phyloP scores from a whole-genome alignment of 306 rosid species.

The Lithocarpus polystachyus region DNA sequence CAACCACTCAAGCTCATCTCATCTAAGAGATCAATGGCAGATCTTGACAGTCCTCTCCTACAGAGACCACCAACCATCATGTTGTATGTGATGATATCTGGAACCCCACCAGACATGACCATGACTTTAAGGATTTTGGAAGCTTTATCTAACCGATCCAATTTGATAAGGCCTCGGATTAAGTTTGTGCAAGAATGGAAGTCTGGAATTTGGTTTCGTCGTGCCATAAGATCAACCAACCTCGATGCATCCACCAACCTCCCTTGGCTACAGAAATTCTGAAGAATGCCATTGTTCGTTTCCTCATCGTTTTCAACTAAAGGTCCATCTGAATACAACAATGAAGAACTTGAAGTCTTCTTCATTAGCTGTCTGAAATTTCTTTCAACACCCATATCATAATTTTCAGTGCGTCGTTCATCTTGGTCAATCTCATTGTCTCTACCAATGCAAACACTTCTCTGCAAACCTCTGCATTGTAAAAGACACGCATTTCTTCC shows the following conservation, averaged over 20 bases:
- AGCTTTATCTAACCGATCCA: constrained; percentile 47
- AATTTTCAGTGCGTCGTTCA: constrained; percentile 30
- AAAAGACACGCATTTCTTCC: constrained; percentile 17
- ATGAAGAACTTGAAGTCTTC: constrained; percentile 31
- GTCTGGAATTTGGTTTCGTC: constrained; percentile 69
- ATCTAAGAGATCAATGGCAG: constrained; percentile 62
- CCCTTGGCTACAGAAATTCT: constrained; percentile 54
- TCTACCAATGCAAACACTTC: constrained; percentile 50
- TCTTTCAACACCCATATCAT: constrained; percentile 18
- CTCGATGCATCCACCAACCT: constrained; percentile 54
- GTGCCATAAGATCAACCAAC: constrained; percentile 72
- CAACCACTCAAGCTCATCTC: constrained; percentile 86
- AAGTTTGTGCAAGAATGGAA: constrained; percentile 66
- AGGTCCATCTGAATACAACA: constrained; percentile 39
- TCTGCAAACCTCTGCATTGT: constrained; percentile 36
- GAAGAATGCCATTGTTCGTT: constrained; percentile 61
- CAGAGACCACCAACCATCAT: constrained; percentile 68
- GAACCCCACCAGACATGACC: constrained; percentile 85
- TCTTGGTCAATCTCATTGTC: constrained; percentile 41
- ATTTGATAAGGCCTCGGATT: constrained; percentile 64
- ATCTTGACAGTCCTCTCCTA: constrained; percentile 48
- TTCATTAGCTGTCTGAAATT: constrained; percentile 31
- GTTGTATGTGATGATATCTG: constrained; percentile 76
- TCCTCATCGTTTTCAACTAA: constrained; percentile 52
- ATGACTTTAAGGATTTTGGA: constrained; percentile 47